Conservation (phyloP, 2,329 filamentous ascomycete genomes). For the Exophiala mesophila region DNA sequence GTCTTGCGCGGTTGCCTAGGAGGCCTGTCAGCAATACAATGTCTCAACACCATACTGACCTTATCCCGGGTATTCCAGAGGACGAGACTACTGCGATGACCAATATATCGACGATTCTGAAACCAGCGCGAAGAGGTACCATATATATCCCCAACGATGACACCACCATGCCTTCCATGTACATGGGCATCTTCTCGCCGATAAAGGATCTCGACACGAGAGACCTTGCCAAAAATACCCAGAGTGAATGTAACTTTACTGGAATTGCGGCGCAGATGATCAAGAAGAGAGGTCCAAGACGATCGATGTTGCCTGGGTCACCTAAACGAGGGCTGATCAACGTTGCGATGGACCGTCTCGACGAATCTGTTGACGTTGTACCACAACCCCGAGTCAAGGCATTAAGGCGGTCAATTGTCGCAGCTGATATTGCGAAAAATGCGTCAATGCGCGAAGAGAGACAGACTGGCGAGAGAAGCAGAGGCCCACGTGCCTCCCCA, state of each 20-base stretch:
- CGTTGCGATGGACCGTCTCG: too few relatives aligned
- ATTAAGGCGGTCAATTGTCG: neutral
- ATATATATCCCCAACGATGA: constrained; percentile 42
- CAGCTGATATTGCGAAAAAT: neutral
- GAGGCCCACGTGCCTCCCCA: constrained; percentile 22
- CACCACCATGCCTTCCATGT: constrained; percentile 38
- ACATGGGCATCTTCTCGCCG: constrained; percentile 42
- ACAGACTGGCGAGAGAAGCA: constrained; percentile 22
- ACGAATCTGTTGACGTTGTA: too few relatives aligned
- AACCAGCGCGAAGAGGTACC: constrained; percentile 33
- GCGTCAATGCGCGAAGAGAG: neutral
- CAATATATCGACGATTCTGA: constrained; percentile 11
- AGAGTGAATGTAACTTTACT: constrained; percentile 29
- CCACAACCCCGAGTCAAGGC: too few relatives aligned
- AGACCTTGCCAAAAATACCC: neutral
- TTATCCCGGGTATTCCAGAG: constrained; percentile 8
- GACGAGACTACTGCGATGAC: constrained; percentile 1
- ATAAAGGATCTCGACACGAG: constrained; percentile 29
- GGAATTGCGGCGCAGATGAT: constrained; percentile 34
- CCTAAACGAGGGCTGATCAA: constrained; percentile 47
- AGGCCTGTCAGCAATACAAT: neutral
- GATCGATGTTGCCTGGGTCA: constrained; percentile 36
- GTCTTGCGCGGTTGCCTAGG: too few relatives aligned
- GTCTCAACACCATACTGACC: neutral
- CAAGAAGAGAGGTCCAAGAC: constrained; percentile 30